Conservation (phyloP, 306 rosid genomes). For the Dryas drummondii region DNA sequence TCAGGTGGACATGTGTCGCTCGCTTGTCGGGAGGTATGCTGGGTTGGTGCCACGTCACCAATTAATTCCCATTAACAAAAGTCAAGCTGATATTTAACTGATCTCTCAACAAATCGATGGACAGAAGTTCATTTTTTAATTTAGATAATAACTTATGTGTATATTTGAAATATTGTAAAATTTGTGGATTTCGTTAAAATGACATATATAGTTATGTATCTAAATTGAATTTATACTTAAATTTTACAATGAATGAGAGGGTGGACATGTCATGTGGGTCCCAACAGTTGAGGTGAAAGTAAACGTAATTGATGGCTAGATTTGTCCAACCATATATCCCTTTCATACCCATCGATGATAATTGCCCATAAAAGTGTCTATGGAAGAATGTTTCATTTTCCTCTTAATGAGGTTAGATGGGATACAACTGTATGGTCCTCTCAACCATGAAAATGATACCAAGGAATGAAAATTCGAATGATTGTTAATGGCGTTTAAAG, state of each 20-base stretch:
- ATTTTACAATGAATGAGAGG: background rate
- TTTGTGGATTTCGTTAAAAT: too few species aligned
- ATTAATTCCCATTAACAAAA: too few species aligned
- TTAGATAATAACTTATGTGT: too few species aligned
- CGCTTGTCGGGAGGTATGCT: too few species aligned
- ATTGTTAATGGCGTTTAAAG: constrained; percentile 29
- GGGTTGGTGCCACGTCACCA: too few species aligned
- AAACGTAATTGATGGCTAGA: constrained; percentile 39
- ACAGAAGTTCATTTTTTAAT: too few species aligned
- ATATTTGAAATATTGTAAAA: too few species aligned
- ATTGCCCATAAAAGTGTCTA: constrained; percentile 42
- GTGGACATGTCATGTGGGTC: background rate
- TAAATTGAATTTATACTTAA: too few species aligned
- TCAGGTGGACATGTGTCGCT: too few species aligned
- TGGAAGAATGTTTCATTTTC: constrained; percentile 73
- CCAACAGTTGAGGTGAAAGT: constrained; percentile 19
- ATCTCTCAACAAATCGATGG: too few species aligned
- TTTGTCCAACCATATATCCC: constrained; percentile 32
- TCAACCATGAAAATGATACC: constrained; percentile 43
- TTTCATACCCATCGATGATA: constrained; percentile 45
- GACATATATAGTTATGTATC: too few species aligned
- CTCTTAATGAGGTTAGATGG: constrained; percentile 62
- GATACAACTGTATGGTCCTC: constrained; percentile 64
- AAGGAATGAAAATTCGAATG: constrained; percentile 33
- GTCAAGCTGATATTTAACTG: too few species aligned